phyloP scores from a whole-genome alignment of 1,284 basidiomycete species.

The Kwoniella shivajii region DNA sequence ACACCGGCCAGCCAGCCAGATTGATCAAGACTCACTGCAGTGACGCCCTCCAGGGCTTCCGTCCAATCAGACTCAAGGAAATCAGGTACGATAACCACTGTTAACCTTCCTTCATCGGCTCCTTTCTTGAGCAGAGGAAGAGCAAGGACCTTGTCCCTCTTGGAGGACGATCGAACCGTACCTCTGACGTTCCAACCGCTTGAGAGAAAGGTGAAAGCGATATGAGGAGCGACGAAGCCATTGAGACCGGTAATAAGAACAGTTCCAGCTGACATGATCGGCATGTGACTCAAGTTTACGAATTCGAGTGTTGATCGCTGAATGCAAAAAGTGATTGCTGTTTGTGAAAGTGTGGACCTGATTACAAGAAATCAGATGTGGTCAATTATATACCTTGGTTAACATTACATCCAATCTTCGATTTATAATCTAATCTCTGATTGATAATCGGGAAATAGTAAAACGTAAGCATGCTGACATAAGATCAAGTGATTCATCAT shows the following conservation, averaged over 20 bases:
- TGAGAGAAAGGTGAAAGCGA: conserved; percentile 32
- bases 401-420: neutral
- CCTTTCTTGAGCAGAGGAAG: conserved; percentile 20
- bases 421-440: neutral
- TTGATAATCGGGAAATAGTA: neutral
- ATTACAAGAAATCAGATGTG: neutral
- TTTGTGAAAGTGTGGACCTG: neutral
- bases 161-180: conserved; percentile 49
- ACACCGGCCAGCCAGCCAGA: neutral
- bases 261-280: conserved; percentile 13
- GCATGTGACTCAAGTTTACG: too few species aligned
- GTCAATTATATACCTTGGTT: neutral
- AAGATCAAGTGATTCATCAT: too few species aligned
- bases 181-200: conserved; percentile 45
- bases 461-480: too few species aligned
- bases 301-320: too few species aligned
- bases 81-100: conserved; percentile 37
- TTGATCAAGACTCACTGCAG: conserved; percentile 22
- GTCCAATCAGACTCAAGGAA: conserved; percentile 46
- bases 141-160: conserved; percentile 39
- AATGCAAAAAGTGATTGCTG: conserved; percentile 4
- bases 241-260: conserved; percentile 43
- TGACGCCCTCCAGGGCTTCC: conserved; percentile 37
- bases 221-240: conserved; percentile 40
- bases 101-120: conserved; percentile 27